phyloP scores from a whole-genome alignment of 2,329 filamentous ascomycete species.

The Ophiostoma angusticollis region DNA sequence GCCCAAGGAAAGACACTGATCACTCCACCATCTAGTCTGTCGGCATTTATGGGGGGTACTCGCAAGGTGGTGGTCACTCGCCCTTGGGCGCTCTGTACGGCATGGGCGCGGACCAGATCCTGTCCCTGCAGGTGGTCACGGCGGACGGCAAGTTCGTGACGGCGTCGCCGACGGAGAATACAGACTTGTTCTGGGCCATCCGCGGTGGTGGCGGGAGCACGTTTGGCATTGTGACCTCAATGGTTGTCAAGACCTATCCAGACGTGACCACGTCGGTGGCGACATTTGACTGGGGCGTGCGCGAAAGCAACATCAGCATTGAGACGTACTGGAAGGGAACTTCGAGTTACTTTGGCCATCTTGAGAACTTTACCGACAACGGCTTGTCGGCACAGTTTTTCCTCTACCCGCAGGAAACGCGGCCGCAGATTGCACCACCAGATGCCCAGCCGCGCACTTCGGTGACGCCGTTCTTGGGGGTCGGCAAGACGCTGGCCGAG shows the following conservation, averaged over 20 bases:
- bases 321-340: conserved; percentile 18
- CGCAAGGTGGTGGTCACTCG: conserved; percentile 40
- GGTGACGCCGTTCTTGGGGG: conserved; percentile 3
- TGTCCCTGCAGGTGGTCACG: conserved; percentile 28
- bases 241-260: conserved; percentile 20
- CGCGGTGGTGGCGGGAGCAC: conserved; percentile 38
- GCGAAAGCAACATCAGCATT: conserved; percentile 22
- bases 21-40: no score
- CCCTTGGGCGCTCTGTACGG: conserved; percentile 32
- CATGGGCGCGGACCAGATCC: conserved; percentile 29
- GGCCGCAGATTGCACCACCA: neutral
- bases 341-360: conserved; percentile 3
- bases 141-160: conserved; percentile 24
- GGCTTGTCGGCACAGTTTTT: conserved; percentile 5
- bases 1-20: no score
- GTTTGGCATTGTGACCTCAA: conserved; percentile 36
- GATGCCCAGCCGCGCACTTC: conserved; percentile 1
- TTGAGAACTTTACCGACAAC: neutral
- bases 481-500: conserved; percentile 3
- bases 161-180: conserved; percentile 25
- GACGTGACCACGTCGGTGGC: conserved; percentile 19
- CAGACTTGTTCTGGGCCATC: conserved; percentile 45
- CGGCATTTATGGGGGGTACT: conserved; percentile 25
- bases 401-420: conserved; percentile 1
- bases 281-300: conserved; percentile 15